Evolutionary conservation across 2,329 filamentous ascomycete genomes (phyloP).

Genomic region (Penicillium sp.): DNA sequence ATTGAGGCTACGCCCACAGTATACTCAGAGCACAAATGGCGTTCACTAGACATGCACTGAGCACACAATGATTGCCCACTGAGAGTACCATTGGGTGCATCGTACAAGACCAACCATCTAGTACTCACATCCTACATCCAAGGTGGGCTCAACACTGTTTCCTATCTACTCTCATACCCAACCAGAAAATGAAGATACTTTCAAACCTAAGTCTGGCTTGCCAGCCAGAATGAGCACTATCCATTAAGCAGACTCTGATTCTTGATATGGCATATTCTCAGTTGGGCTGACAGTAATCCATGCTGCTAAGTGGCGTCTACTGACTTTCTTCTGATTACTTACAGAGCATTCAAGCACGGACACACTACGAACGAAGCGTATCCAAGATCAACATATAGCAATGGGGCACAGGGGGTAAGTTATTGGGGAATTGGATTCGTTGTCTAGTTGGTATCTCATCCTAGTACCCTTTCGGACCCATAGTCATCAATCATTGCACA

Average conservation of each 20-base stretch:
- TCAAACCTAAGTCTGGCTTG: slow-evolving; percentile 16
- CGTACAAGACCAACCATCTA: background rate
- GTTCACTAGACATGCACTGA: too few species aligned
- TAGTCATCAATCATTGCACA: background rate
- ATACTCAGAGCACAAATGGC: background rate
- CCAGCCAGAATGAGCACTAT: slow-evolving; percentile 9
- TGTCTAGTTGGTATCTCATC: background rate
- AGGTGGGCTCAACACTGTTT: background rate
- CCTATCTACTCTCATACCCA: background rate
- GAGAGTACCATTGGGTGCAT: background rate
- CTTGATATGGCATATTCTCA: background rate
- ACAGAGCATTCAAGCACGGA: background rate
- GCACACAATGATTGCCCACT: background rate
- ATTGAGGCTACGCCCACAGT: background rate
- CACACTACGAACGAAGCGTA: background rate
- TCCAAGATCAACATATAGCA: background rate
- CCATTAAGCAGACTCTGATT: slow-evolving; percentile 24
- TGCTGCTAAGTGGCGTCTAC: background rate
- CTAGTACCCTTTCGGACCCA: background rate
- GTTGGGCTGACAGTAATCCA: background rate
- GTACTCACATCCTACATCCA: background rate
- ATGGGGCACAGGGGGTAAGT: background rate
- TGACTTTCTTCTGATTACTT: background rate
- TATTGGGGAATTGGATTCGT: background rate
- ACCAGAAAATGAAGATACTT: slow-evolving; percentile 13